Evolutionary conservation across 768 basidiomycete genomes (phyloP), one percentile per base, ranked within the genome.

Genomic region (Mycena vitilis): DNA sequence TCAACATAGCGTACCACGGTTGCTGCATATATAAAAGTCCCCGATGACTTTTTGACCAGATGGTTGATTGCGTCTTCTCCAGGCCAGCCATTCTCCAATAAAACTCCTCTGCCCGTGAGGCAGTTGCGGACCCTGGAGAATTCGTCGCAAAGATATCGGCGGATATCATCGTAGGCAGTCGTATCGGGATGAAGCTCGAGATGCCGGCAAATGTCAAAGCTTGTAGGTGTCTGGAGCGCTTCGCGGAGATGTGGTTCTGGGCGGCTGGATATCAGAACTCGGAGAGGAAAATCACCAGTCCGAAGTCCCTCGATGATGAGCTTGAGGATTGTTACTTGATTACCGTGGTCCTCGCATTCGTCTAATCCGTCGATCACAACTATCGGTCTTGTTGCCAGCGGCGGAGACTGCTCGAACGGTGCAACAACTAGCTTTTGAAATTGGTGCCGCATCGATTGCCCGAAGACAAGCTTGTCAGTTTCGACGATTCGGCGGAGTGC

Each of bases 341-440:
- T 12, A 10, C 49, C n/a, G 23, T 36, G 53, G 37, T 47, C 56
- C 9, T 58, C 49, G 48, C 64, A 65, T 57, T 64, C 63, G 25
- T 64, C 52, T 5, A 62, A 23, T 22, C 61, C 61, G 44, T 63
- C 63, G 25, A 66, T 45, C 7, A 66, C 30, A 8, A 66, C n/a
- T n/a, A 66, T 55, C 8, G 59, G 51, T 18, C 23, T 25, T 2
- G 53, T 15, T 2, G 47, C 8, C 25, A 36, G 42, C 34, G 25
- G 3, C 11, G 56, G 30, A 30, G 30, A 23, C 25, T 45, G 57
- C n/a, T 54, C 37, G 25, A 75, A 52, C 20, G 73, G 71, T 11
- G 66, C 52, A 1, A 71, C 44, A 37, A 76, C 51, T 11, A 77
- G 52, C 2, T 69, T 55, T 36, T 65, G 54, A 25, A 74, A 54